A percentile compares a stretch with the other conserved stretches of the same genome.
Evolutionary conservation across 495 filamentous ascomycete species (phyloP).

Genomic region (Daldinia vernicosa): DNA sequence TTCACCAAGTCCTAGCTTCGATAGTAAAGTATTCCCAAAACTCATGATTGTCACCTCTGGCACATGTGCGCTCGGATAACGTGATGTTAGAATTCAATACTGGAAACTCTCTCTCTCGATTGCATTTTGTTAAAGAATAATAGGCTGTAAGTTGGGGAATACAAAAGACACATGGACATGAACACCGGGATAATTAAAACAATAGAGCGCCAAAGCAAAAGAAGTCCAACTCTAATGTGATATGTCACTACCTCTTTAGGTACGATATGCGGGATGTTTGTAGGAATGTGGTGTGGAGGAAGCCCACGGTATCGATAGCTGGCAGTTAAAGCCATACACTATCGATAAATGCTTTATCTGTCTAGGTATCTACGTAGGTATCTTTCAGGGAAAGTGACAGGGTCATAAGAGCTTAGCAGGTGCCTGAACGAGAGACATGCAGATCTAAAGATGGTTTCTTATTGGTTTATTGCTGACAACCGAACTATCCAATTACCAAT

Average conservation of each 20-base stretch:
- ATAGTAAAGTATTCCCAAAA: constrained; percentile 39
- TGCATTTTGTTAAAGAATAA: constrained; percentile 19
- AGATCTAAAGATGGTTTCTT: background rate
- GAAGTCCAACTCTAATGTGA: background rate
- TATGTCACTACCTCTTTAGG: constrained; percentile 1
- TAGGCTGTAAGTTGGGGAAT: background rate
- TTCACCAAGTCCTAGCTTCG: constrained; percentile 40
- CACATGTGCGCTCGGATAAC: background rate
- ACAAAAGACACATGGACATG: background rate
- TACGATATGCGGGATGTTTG: background rate
- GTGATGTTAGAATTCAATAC: background rate
- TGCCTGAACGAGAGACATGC: constrained; percentile 26
- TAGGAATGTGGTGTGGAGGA: background rate
- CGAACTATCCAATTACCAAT: background rate
- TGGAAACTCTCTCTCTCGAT: constrained; percentile 2
- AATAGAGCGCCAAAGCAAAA: background rate
- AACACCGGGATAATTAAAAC: background rate
- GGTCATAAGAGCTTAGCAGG: constrained; percentile 33
- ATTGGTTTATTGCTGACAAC: constrained; percentile 13
- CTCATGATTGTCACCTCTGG: constrained; percentile 31
- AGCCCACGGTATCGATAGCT: constrained; percentile 7
- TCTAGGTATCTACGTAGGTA: background rate
- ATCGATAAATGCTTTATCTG: constrained; percentile 30
- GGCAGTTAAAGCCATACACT: constrained; percentile 2
- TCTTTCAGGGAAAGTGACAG: background rate